A percentile compares a stretch with the other conserved stretches of the same genome.
These are phyloP conservation scores for Chlorophyllum brunneum DNA, from an alignment of 768 basidiomycete genomes.

Conservation along the genomic window DNA sequence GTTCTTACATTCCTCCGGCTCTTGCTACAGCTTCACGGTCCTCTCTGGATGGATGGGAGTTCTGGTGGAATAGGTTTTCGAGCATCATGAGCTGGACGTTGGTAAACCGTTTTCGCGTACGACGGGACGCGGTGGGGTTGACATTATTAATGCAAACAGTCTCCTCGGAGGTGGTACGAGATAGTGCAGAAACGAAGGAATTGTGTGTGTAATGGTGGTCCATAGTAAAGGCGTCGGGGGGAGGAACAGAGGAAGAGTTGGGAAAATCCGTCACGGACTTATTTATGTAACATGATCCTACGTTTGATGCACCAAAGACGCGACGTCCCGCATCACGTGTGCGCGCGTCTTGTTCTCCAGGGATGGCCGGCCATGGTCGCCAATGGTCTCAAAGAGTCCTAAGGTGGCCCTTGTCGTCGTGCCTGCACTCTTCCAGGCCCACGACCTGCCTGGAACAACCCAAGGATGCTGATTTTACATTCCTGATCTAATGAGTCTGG, in stretches of 20 bases:
- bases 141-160: constrained; percentile 27
- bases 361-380: background rate
- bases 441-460: background rate
- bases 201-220: constrained; percentile 11
- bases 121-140: constrained; percentile 32
- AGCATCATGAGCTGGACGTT: constrained; percentile 67
- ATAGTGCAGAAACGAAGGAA: constrained; percentile 25
- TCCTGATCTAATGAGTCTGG: background rate
- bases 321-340: constrained; percentile 7
- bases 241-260: constrained; percentile 10
- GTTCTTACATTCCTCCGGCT: constrained; percentile 59
- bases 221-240: constrained; percentile 11
- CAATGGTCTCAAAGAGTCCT: background rate
- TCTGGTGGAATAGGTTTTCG: constrained; percentile 68
- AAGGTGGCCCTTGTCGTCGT: background rate
- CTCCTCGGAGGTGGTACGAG: constrained; percentile 47
- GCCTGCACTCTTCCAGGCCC: background rate
- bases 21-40: constrained; percentile 63
- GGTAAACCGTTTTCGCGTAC: constrained; percentile 70
- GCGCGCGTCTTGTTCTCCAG: background rate
- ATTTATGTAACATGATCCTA: constrained; percentile 13
- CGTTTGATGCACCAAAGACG: background rate
- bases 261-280: constrained; percentile 14
- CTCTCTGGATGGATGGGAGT: constrained; percentile 71
- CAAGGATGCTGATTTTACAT: background rate